Conservation (phyloP, 2,329 filamentous ascomycete species). For the Aspergillus sp. region DNA sequence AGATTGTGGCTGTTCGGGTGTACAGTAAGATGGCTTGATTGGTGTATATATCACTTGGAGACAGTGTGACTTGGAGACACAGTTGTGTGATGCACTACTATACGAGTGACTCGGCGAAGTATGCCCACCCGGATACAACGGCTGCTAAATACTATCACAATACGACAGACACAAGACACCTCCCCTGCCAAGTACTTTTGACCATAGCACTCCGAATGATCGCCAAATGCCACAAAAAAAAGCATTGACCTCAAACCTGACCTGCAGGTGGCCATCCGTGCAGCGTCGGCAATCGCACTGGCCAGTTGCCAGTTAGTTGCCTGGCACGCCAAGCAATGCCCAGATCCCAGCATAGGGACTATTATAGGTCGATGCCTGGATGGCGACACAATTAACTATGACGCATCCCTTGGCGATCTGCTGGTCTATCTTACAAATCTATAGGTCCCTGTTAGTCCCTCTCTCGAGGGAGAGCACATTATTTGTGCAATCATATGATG, state of each 20-base stretch:
- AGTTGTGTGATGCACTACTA: too few relatives aligned
- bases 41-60: background rate
- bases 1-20: background rate
- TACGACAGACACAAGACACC: background rate
- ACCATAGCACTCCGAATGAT: background rate
- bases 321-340: background rate
- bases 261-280: background rate
- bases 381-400: background rate
- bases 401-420: background rate
- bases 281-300: background rate
- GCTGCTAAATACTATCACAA: background rate
- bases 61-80: too few relatives aligned
- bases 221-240: background rate
- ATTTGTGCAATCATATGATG: slow-evolving; percentile 1
- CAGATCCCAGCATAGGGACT: background rate
- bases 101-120: too few relatives aligned
- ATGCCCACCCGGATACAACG: background rate
- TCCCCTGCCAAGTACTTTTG: background rate
- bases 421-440: background rate
- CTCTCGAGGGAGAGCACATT: background rate
- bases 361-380: background rate
- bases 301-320: background rate
- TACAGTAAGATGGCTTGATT: background rate
- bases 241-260: background rate
- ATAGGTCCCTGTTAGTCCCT: background rate